Percentiles rank a stretch among this genome's conserved stretches.
Evolutionary conservation across 805 yeast genomes (phyloP).

Genomic region (Teunomyces panamensis): DNA sequence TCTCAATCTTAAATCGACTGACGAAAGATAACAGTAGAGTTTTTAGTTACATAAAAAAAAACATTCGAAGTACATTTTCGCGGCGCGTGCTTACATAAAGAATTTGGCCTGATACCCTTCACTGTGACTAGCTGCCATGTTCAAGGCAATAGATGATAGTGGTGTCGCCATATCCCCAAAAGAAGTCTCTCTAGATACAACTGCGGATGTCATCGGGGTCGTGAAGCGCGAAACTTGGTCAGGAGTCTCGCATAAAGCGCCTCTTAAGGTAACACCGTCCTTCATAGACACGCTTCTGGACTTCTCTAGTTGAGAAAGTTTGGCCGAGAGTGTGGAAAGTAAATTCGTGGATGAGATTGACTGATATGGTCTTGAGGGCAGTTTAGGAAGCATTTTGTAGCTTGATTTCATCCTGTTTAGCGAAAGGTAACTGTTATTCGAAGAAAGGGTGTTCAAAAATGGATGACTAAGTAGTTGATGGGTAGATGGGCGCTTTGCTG

Average conservation of each 20-base stretch:
- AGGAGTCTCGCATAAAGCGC: conserved; percentile 27
- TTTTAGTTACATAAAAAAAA: neutral
- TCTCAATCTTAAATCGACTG: neutral
- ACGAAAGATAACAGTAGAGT: neutral
- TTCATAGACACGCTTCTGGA: conserved; percentile 10
- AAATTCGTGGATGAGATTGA: conserved; percentile 5
- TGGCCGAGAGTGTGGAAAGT: conserved; percentile 10
- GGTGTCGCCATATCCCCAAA: neutral
- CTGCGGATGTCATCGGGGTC: conserved; percentile 16
- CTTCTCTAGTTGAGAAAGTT: conserved; percentile 12
- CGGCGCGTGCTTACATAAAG: neutral
- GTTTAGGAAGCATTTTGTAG: neutral
- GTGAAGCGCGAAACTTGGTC: conserved; percentile 23
- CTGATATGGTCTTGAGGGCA: neutral
- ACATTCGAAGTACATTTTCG: neutral
- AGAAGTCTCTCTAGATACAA: conserved; percentile 9
- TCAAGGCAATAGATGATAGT: neutral
- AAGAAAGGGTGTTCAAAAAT: conserved; percentile 14
- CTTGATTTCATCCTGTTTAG: conserved; percentile 7
- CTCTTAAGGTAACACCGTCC: conserved; percentile 17
- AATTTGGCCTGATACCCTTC: conserved; percentile 3
- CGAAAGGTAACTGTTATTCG: conserved; percentile 1
- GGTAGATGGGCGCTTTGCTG: conserved; percentile 46
- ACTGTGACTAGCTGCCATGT: conserved; percentile 1
- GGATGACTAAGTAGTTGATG: conserved; percentile 45